phyloP scores from a whole-genome alignment of 768 basidiomycete species.

The Lentinula lateritia region DNA sequence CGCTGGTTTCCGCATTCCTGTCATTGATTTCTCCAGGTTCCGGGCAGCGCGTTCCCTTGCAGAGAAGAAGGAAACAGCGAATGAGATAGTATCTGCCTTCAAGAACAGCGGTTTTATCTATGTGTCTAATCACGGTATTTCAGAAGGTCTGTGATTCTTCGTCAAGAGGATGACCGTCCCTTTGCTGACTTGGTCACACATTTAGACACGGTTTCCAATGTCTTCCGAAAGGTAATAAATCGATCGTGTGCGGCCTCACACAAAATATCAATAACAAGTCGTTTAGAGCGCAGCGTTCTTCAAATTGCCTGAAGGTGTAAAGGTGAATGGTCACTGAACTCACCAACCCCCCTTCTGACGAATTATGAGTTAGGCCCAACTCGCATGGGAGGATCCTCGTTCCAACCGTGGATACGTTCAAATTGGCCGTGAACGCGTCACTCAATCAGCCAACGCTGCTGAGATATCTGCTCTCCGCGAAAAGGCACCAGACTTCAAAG shows the following conservation, averaged over 20 bases:
- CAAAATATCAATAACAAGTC: not conserved
- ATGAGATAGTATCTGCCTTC: constrained; percentile 70
- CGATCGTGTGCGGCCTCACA: not conserved
- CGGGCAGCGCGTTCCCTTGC: constrained; percentile 38
- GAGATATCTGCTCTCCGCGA: constrained; percentile 73
- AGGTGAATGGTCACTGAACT: constrained; percentile 31
- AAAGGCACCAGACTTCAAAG: constrained; percentile 77
- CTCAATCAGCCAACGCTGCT: constrained; percentile 59
- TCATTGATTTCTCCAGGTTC: constrained; percentile 75
- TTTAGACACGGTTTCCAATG: constrained; percentile 44
- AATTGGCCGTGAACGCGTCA: constrained; percentile 78
- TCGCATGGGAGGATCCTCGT: constrained; percentile 83
- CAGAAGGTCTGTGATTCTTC: constrained; percentile 27
- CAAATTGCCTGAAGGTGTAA: constrained; percentile 50
- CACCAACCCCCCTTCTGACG: not conserved
- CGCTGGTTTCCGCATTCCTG: constrained; percentile 53
- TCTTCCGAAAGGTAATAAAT: constrained; percentile 56
- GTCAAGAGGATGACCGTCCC: not conserved
- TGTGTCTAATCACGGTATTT: constrained; percentile 67
- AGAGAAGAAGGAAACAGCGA: constrained; percentile 60
- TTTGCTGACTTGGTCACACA: not conserved
- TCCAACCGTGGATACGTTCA: constrained; percentile 82
- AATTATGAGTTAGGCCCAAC: constrained; percentile 34
- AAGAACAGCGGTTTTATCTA: constrained; percentile 81
- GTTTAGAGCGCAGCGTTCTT: constrained; percentile 76